These are phyloP conservation scores for Colletotrichum lini DNA, from an alignment of 2,329 filamentous ascomycete genomes.

Conservation along the genomic window DNA sequence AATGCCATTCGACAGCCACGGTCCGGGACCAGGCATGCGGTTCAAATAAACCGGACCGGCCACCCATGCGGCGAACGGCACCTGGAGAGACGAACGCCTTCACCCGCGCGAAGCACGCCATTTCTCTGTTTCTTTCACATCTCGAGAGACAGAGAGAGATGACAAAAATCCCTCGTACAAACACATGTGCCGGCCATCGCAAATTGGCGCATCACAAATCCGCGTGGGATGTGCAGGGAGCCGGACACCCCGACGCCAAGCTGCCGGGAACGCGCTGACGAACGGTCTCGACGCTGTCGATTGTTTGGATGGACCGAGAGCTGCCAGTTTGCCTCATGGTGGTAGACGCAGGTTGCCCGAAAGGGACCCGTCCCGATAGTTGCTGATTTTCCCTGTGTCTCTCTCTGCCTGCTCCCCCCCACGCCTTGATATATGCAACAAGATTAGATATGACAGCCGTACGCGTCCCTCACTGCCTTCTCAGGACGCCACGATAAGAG, in stretches of 20 bases:
- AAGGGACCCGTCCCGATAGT: not conserved
- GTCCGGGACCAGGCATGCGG: conserved; percentile 10
- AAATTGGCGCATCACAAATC: not conserved
- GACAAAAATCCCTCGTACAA: not conserved
- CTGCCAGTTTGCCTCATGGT: not conserved
- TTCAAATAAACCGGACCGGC: conserved; percentile 20
- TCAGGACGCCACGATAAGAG: conserved; percentile 1
- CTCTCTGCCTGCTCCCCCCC: too few relatives aligned
- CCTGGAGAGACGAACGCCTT: conserved; percentile 25
- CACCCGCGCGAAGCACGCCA: conserved; percentile 35
- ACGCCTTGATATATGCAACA: not conserved
- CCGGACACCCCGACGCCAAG: conserved; percentile 21
- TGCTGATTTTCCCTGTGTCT: not conserved
- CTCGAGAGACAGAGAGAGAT: too few relatives aligned
- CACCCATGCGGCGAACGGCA: conserved; percentile 27
- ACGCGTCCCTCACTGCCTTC: not conserved
- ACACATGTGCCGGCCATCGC: not conserved
- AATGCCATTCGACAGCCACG: not conserved
- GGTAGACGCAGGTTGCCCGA: not conserved
- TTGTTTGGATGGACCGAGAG: not conserved
- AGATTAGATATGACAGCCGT: not conserved
- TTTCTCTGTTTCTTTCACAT: conserved; percentile 1
- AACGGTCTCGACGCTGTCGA: conserved; percentile 4
- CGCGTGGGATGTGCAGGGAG: conserved; percentile 1
- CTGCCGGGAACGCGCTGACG: conserved; percentile 1